Evolutionary conservation across 2,329 filamentous ascomycete species (phyloP), one percentile per base, ranked within the genome.

Genomic region (Samsoniella hepiali): DNA sequence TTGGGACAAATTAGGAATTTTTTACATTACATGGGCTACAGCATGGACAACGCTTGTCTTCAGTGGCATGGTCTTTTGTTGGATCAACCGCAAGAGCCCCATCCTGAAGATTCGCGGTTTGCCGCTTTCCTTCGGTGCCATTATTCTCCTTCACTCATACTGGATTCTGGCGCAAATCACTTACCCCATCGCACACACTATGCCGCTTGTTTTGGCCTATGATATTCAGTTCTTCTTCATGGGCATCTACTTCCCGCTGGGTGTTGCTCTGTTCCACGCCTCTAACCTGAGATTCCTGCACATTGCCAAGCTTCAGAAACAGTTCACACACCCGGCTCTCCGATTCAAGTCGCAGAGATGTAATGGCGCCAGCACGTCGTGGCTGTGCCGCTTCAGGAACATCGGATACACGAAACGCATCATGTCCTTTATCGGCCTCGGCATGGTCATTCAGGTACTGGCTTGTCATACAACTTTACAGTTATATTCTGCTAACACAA

Each of bases 251-350:
- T 76, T 87, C 3, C 84, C 84, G 1, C 74, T 84, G 17, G 84
- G 84, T 2, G 81, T 87, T 47, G 84, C 83, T 3, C 71, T 86
- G 5, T 87, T 86, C 70, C 84, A 86, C 65, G 84, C 81, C 22
- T 81, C 81, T 59, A 84, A 85, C 69, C 77, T 74, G 57, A 81
- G 82, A 29, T 80, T 86, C 58, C 75, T 84, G 11, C 75, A 81
- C 63, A 74, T 84, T 44, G 82, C 81, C 56, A 77, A 76, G 65
- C 68, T 78, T 22, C 83, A 85, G 70, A 79, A 77, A 67, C 75
- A 77, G 68, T 80, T 69, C 58, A 71, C 73, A 3, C 63, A 69
- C 32, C 66, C 68, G 4, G 64, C 60, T 15, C 50, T 63, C 15
- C 66, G 62, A 17, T 58, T 38, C 22, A 64, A 64, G 42, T 55